phyloP scores from a whole-genome alignment of 1,284 basidiomycete genomes.

The Sphagnurus paluster region DNA sequence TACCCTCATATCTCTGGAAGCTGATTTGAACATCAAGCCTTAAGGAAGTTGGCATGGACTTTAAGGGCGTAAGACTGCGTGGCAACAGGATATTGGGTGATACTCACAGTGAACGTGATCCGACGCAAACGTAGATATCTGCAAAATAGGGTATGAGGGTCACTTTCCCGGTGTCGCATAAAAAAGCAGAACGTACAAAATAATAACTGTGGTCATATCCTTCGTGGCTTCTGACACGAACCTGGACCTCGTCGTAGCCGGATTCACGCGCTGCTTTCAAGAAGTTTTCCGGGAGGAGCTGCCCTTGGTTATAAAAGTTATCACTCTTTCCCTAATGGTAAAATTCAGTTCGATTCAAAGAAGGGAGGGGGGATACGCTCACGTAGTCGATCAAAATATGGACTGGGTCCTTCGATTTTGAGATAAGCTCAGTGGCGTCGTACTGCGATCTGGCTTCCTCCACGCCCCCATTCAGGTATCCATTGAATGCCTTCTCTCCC shows the following conservation, averaged over 20 bases:
- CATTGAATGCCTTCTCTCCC: slow-evolving; percentile 91
- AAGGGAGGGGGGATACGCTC: slow-evolving; percentile 23
- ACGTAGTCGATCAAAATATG: slow-evolving; percentile 88
- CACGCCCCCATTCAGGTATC: slow-evolving; percentile 83
- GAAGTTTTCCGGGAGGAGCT: slow-evolving; percentile 91
- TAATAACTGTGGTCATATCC: slow-evolving; percentile 95
- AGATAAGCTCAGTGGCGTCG: slow-evolving; percentile 86
- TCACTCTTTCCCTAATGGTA: slow-evolving; percentile 76
- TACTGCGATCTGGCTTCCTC: slow-evolving; percentile 75
- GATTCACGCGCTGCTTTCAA: slow-evolving; percentile 72
- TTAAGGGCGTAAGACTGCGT: slow-evolving; percentile 11
- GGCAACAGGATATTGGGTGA: slow-evolving; percentile 1
- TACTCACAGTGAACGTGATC: slow-evolving; percentile 64
- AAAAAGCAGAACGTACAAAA: slow-evolving; percentile 65
- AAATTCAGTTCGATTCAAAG: neutral
- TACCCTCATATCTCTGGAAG: too few species aligned
- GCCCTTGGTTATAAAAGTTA: slow-evolving; percentile 83
- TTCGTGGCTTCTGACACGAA: slow-evolving; percentile 80
- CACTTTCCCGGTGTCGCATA: slow-evolving; percentile 35
- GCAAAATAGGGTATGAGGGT: slow-evolving; percentile 42
- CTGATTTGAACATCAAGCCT: too few species aligned
- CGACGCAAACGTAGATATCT: slow-evolving; percentile 73
- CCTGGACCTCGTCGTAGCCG: slow-evolving; percentile 75
- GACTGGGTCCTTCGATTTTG: slow-evolving; percentile 62
- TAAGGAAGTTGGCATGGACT: slow-evolving; percentile 81